Evolutionary conservation across 2,329 filamentous ascomycete genomes (phyloP).

Genomic region (Apiospora kogelbergensis): DNA sequence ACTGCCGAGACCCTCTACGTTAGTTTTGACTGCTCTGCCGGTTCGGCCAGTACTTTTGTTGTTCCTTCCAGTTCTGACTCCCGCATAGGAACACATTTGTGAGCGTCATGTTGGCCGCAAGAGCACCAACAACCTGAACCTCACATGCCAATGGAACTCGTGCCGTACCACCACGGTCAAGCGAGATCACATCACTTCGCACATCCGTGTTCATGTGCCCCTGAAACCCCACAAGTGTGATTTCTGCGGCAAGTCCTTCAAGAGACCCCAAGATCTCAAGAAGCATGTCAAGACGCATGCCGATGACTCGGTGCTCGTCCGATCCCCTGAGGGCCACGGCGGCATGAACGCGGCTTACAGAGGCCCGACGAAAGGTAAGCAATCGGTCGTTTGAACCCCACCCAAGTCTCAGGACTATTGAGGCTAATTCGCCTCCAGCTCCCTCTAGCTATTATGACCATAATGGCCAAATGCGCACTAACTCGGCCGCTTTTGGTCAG

Average conservation of each 20-base stretch:
- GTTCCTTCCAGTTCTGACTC: background rate
- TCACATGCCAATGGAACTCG: slow-evolving; percentile 96
- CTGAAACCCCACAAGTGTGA: slow-evolving; percentile 99
- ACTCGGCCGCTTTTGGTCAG: slow-evolving; percentile 50
- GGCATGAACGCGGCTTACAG: slow-evolving; percentile 53
- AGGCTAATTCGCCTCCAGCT: slow-evolving; percentile 47
- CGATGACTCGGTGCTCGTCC: slow-evolving; percentile 79
- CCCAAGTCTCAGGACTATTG: slow-evolving; percentile 30
- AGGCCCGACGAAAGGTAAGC: slow-evolving; percentile 54
- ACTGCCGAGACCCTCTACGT: slow-evolving; percentile 61
- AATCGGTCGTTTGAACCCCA: slow-evolving; percentile 17
- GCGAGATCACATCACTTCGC: slow-evolving; percentile 98
- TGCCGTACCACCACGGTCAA: slow-evolving; percentile 97
- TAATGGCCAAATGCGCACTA: slow-evolving; percentile 61
- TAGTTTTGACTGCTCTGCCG: slow-evolving; percentile 30
- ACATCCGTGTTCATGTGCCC: slow-evolving; percentile 98
- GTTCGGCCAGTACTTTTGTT: background rate
- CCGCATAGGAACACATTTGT: slow-evolving; percentile 85
- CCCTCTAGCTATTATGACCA: slow-evolving; percentile 64
- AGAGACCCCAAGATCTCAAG: slow-evolving; percentile 97
- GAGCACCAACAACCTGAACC: slow-evolving; percentile 96
- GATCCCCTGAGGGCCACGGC: slow-evolving; percentile 51
- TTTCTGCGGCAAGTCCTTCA: slow-evolving; percentile 98
- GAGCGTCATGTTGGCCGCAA: slow-evolving; percentile 98
- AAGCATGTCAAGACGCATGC: slow-evolving; percentile 99